Conservation (phyloP, 2,329 filamentous ascomycete genomes). For the Sphaerulina vaccinii region DNA sequence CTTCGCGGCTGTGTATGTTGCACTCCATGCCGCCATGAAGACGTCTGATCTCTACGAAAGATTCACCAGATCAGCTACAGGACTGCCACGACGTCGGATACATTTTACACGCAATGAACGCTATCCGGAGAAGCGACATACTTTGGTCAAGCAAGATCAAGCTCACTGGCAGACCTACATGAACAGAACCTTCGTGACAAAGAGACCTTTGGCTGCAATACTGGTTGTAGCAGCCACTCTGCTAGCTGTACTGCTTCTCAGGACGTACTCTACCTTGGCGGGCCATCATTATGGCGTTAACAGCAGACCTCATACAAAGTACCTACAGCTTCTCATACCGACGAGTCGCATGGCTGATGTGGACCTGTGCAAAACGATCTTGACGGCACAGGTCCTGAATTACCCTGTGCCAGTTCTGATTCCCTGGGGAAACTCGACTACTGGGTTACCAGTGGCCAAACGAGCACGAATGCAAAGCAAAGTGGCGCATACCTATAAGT, state of each 20-base stretch:
- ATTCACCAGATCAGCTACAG: neutral
- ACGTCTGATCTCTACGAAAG: neutral
- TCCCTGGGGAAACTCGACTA: constrained; percentile 6
- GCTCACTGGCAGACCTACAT: neutral
- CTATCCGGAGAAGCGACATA: neutral
- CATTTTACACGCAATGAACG: neutral
- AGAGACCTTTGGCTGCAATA: neutral
- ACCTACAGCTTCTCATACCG: constrained; percentile 11
- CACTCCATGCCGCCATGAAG: no score
- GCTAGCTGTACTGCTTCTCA: neutral
- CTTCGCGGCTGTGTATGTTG: neutral
- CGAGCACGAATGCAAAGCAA: constrained; percentile 4
- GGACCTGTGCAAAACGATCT: constrained; percentile 9
- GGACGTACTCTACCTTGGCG: neutral
- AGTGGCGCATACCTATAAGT: constrained; percentile 3
- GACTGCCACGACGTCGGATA: neutral
- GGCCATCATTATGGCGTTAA: neutral
- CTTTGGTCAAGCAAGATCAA: neutral
- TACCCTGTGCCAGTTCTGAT: constrained; percentile 12
- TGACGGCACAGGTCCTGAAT: constrained; percentile 10
- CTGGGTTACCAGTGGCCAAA: constrained; percentile 31
- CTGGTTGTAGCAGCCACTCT: neutral
- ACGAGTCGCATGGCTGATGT: constrained; percentile 5
- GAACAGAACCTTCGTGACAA: neutral
- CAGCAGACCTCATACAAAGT: neutral